A percentile compares a stretch with the other conserved stretches of the same genome.
phyloP scores from a whole-genome alignment of 1,284 basidiomycete genomes.

The Athelia sp. region DNA sequence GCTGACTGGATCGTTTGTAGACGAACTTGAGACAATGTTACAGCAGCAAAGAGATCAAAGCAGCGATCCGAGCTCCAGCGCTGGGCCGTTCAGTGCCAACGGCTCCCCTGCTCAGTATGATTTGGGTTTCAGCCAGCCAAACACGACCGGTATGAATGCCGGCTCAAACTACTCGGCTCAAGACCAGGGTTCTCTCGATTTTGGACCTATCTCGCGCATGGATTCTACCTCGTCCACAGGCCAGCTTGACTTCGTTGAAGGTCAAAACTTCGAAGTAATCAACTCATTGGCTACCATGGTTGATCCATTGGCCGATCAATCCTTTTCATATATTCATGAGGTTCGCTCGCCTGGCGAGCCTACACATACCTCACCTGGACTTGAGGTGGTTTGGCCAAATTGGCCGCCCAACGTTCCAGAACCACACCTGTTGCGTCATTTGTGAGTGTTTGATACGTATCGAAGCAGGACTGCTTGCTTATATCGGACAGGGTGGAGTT shows the following conservation, averaged over 20 bases:
- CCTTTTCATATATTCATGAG: neutral
- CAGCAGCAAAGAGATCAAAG: conserved; percentile 32
- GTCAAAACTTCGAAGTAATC: too few species aligned
- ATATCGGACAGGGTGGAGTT: conserved; percentile 49
- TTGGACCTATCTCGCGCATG: too few species aligned
- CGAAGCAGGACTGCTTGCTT: conserved; percentile 3
- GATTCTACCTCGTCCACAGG: too few species aligned
- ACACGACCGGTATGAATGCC: too few species aligned
- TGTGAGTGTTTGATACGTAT: conserved; percentile 39
- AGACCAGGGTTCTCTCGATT: too few species aligned
- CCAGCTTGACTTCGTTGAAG: too few species aligned
- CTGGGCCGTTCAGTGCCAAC: neutral
- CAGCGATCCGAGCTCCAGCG: neutral
- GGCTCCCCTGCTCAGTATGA: too few species aligned
- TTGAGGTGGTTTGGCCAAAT: conserved; percentile 48
- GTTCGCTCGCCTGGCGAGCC: conserved; percentile 4
- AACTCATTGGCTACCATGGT: too few species aligned
- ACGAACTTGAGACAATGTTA: conserved; percentile 54
- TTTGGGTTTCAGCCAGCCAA: too few species aligned
- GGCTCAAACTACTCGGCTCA: too few species aligned
- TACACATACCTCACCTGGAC: conserved; percentile 15
- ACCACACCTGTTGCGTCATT: conserved; percentile 53
- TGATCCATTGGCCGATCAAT: neutral
- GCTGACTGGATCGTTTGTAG: conserved; percentile 26
- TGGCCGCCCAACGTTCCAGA: conserved; percentile 63